Percentiles rank a stretch among this genome's conserved stretches.
phyloP scores from a whole-genome alignment of 495 filamentous ascomycete species.

The Penicillium turbatum region DNA sequence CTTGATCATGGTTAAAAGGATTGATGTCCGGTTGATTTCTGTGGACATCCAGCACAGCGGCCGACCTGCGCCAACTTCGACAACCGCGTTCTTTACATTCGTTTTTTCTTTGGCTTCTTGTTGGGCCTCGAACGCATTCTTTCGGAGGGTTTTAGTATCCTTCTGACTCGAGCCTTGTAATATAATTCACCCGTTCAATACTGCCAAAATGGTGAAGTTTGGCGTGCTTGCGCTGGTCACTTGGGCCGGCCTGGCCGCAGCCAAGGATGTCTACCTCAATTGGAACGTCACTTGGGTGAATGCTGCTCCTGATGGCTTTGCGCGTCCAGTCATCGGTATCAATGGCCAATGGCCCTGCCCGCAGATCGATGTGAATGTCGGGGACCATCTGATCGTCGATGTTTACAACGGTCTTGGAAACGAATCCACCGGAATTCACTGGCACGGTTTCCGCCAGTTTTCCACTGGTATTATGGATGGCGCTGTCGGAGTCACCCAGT shows the following conservation, averaged over 20 bases:
- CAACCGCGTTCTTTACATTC: slow-evolving; percentile 9
- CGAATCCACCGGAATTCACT: slow-evolving; percentile 66
- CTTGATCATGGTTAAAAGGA: slow-evolving; percentile 8
- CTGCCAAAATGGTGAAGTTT: slow-evolving; percentile 19
- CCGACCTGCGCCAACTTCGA: slow-evolving; percentile 19
- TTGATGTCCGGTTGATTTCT: neutral
- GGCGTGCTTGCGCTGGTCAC: slow-evolving; percentile 22
- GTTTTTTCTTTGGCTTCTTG: slow-evolving; percentile 4
- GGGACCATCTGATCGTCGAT: slow-evolving; percentile 70
- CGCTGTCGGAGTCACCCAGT: slow-evolving; percentile 58
- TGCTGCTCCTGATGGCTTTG: slow-evolving; percentile 72
- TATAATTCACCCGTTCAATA: slow-evolving; percentile 20
- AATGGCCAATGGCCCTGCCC: slow-evolving; percentile 79
- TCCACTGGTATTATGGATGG: slow-evolving; percentile 62
- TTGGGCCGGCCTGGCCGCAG: slow-evolving; percentile 19
- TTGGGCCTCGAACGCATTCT: slow-evolving; percentile 9
- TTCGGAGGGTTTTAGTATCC: slow-evolving; percentile 21
- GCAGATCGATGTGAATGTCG: slow-evolving; percentile 60
- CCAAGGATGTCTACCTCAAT: slow-evolving; percentile 43
- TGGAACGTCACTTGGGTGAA: slow-evolving; percentile 80
- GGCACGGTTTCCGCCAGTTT: slow-evolving; percentile 64
- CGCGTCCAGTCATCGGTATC: slow-evolving; percentile 73
- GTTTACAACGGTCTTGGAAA: slow-evolving; percentile 72
- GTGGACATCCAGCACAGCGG: slow-evolving; percentile 7
- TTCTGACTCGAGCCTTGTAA: slow-evolving; percentile 12